Evolutionary conservation across 345 rosid species (phyloP).

Genomic region (Cardiospermum halicacabum): DNA sequence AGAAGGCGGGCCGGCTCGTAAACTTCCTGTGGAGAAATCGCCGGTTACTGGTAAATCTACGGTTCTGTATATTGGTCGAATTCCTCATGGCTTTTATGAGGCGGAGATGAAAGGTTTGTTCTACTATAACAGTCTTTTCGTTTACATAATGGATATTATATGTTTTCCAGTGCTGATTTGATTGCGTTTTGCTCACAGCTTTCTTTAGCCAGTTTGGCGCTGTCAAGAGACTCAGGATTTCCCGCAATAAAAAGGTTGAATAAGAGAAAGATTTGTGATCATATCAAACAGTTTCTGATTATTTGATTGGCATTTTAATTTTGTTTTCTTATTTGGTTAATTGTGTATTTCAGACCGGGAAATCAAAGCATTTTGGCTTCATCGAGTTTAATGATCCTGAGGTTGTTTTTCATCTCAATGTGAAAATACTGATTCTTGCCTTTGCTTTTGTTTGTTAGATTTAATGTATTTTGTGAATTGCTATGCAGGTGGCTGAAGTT

Average conservation of each 20-base stretch:
- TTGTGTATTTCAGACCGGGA: constrained; percentile 67
- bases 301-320: background rate
- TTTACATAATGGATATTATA: no score
- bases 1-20: constrained; percentile 66
- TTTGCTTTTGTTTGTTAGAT: no score
- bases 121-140: background rate
- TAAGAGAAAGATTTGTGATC: no score
- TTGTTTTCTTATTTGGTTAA: background rate
- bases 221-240: constrained; percentile 73
- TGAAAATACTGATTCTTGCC: background rate
- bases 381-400: constrained; percentile 75
- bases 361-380: constrained; percentile 91
- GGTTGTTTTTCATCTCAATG: constrained; percentile 33
- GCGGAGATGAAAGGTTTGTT: constrained; percentile 70
- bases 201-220: constrained; percentile 84
- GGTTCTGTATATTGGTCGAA: constrained; percentile 76
- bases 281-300: no score
- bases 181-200: constrained; percentile 28
- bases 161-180: background rate
- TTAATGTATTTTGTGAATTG: constrained; percentile 19
- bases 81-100: constrained; percentile 95
- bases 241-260: constrained; percentile 87
- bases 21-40: constrained; percentile 39
- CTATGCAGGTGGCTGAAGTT: constrained; percentile 90
- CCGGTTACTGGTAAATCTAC: constrained; percentile 39